Base-by-base conservation (phyloP, 106 monocot species). In the Iris macrosiphon region DNA sequence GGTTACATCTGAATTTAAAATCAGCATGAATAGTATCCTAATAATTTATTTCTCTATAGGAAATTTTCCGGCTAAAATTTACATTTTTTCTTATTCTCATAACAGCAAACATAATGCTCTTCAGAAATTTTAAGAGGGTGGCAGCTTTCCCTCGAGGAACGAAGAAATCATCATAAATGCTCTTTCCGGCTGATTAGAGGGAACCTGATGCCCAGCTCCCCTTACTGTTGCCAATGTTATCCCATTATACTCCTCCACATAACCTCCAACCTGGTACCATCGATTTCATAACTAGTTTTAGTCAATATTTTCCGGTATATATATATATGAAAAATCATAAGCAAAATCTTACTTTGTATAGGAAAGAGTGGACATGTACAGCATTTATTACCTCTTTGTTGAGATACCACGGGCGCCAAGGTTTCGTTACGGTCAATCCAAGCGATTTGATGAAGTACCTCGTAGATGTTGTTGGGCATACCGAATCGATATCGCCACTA, bases 211-310 rank as follows among this genome's bases (percentile, higher is more conserved):
- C 1, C 69, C 60, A 20, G 69, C 48, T 17, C 69, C 69, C 39
- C 69, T 49, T 16, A 69, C 69, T 20, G 69, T 69, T 2, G 45
- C 61, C 9, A 70, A 38, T 25, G 62, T 55, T 16, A 70, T n/a
- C 9, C 70, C 60, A 22, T 52, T 53, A 31, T 70, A 70, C 8
- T 32, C 61, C 21, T 61, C 50, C 0, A 70, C 70, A 70, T 70
- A 70, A 8, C 70, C 70, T 20, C 61, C 70, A 23, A 70, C 70
- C 70, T 70, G 34, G 1, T 29, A 46, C 30, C 21, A 32, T 15
- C 4, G 4, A 6, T 35, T 35, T 4, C 10, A 10, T 35, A 35
- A 10, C 34, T 35, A 35, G 34, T 35, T 6, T 4, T 4, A 35
- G 10, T 35, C 4, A 35, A 10, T 35, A 6, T 35, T 4, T 35